Conservation (phyloP, 164 flowering plant genomes). For the Brasenia schreberi region DNA sequence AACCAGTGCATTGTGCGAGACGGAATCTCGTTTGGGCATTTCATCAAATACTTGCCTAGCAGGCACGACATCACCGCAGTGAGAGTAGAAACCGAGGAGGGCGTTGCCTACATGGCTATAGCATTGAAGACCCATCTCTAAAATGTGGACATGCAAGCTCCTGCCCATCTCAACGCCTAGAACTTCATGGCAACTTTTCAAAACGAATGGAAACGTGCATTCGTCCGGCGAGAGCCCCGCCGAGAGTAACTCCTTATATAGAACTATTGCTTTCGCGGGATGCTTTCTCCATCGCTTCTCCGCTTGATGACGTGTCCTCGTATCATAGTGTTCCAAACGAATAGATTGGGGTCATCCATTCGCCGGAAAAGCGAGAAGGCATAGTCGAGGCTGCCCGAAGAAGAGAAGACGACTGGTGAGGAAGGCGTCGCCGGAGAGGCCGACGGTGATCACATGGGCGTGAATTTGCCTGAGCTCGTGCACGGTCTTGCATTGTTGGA, state of each 20-base stretch:
- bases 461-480: conserved; percentile 48
- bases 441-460: conserved; percentile 24
- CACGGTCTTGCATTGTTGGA: conserved; percentile 35
- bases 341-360: conserved; percentile 23
- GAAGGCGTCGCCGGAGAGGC: conserved; percentile 26
- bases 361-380: conserved; percentile 30
- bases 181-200: conserved; percentile 38
- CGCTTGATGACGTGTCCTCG: conserved; percentile 27
- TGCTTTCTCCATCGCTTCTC: conserved; percentile 1
- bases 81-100: conserved; percentile 26
- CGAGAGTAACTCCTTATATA: conserved; percentile 43
- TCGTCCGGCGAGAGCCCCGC: conserved; percentile 33
- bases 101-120: conserved; percentile 32
- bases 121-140: conserved; percentile 28
- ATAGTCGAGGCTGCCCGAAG: conserved; percentile 27
- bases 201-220: conserved; percentile 54
- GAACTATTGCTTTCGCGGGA: conserved; percentile 10
- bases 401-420: conserved; percentile 56
- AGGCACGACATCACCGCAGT: conserved; percentile 16
- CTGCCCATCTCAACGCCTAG: conserved; percentile 18
- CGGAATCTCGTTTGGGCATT: conserved; percentile 43
- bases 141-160: conserved; percentile 31
- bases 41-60: conserved; percentile 48
- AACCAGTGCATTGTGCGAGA: conserved; percentile 69
- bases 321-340: conserved; percentile 47